Base-by-base conservation (phyloP, 768 basidiomycete genomes). In the Podaxis sp. region DNA sequence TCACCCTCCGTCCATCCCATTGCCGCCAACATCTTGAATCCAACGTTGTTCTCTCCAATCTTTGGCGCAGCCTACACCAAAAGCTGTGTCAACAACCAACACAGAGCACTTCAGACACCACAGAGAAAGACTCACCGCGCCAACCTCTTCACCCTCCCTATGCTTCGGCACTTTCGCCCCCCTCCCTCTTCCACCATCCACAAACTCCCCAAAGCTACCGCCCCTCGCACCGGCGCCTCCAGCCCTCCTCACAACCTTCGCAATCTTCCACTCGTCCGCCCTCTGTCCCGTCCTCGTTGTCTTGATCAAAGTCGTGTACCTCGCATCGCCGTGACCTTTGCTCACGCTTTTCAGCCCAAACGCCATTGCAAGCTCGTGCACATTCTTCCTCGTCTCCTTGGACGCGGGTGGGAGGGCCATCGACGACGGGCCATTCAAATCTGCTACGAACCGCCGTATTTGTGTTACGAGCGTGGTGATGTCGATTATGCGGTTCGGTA, bases 101-200 rank as follows among this genome's bases (percentile, higher is more conserved):
- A 0, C 27, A 33, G 49, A 55, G 25, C 11, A 57, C 24, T 56
- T 11, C 11, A 36, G 25, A 24, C 49, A 41, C 15, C 58, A 38
- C 57, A 59, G 50, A 38, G 1, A 54, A 61, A 38, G 49, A 70
- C 82, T 25, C 55, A 85, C 87, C 79, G 89, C 89, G 15, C 95
- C 95, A 51, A 97, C 93, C 66, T 88, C 87, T 55, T 96, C 94
- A 27, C 95, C 95, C 37, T 97, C 95, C 52, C 76, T 79, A 58
- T 90, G 90, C 61, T 77, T 77, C 19, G 85, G 82, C 61, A 79
- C 68, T 52, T 54, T 65, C 22, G 43, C 64, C 17, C 63, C 66
- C 40, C 63, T 67, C 63, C 58, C 63, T 41, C 22, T 67, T 66
- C 64, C 71, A 43, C 66, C 71, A 67, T 73, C 74, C 53, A 69